Evolutionary conservation across 176 grass and related monocot genomes (phyloP), one percentile per base, ranked within the genome.

Genomic region (Bonia amplexicaulis): DNA sequence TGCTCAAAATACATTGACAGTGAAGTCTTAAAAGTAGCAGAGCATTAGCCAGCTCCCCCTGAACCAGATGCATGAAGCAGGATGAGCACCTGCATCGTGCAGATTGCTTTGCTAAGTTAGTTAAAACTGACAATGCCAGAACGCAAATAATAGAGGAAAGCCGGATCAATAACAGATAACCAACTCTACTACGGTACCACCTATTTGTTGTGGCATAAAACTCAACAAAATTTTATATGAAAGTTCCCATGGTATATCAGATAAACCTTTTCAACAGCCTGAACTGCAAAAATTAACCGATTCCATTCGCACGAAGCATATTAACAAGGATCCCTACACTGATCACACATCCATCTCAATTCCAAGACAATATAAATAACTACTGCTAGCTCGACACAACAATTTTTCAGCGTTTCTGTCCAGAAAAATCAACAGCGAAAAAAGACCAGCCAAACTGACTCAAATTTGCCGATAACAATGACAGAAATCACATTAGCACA

Each of bases 1-100:
- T 90, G 82, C 26, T 91, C 73, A 80, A 88, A 80, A 54, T 83
- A 80, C 86, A 44, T 74, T 65, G 79, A 37, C 57, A 89, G 65
- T 35, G 85, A 88, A 72, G 66, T 73, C 48, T 46, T 77, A 80
- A 84, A 77, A 73, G 41, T 31, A 59, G 20, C 14, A 77, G 54
- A 80, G 44, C 69, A 77, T 33, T 25, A 70, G 53, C 33, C 13
- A 70, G 53, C 4, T 54, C 12, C 54, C 11, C 17, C 67, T 73
- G 37, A 73, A 79, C 40, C 46, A 79, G 12, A 48, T 17, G 19
- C 23, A 73, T 17, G 6, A 61, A 49, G 55, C 25, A 70, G 12
- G 72, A 70, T n/a, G 46, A 69, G 64, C 64, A 81, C 48, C 31
- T 54, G 52, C 52, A 89, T 54, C 29, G n/a, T 66, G 20, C 66